Percentiles rank a stretch among this genome's conserved stretches.
phyloP scores from a whole-genome alignment of 495 filamentous ascomycete genomes.

The Hypoxylon lenormandii region DNA sequence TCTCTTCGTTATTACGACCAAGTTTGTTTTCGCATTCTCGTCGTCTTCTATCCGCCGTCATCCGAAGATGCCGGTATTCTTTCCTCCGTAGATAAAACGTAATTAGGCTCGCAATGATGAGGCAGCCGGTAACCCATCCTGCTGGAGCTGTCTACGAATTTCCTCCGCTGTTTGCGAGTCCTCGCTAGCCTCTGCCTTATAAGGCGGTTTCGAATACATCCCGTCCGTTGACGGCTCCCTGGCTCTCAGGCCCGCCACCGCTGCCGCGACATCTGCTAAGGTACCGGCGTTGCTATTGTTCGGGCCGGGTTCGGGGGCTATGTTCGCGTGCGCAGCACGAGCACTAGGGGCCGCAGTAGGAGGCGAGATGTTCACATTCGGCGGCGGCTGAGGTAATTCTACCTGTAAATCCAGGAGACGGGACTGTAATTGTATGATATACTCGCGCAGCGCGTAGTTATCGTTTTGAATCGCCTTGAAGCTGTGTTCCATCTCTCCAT shows the following conservation, averaged over 20 bases:
- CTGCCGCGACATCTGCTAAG: conserved; percentile 50
- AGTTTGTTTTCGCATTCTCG: neutral
- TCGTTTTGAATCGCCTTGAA: conserved; percentile 82
- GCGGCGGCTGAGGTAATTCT: conserved; percentile 84
- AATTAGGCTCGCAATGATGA: conserved; percentile 47
- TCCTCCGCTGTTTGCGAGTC: conserved; percentile 56
- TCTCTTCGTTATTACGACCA: conserved; percentile 2
- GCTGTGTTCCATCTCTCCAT: conserved; percentile 73
- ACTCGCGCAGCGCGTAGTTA: conserved; percentile 89
- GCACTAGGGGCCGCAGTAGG: conserved; percentile 65
- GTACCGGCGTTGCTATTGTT: conserved; percentile 48
- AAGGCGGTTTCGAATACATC: conserved; percentile 40
- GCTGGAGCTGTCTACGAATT: conserved; percentile 55
- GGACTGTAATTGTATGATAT: conserved; percentile 88
- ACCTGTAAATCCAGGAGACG: conserved; percentile 85
- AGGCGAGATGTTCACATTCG: conserved; percentile 57
- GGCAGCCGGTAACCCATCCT: conserved; percentile 47
- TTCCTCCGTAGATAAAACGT: neutral
- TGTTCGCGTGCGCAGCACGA: conserved; percentile 40
- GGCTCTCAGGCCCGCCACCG: conserved; percentile 47
- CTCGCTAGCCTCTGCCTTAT: conserved; percentile 49
- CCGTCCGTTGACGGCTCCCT: conserved; percentile 42
- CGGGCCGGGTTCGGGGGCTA: conserved; percentile 30
- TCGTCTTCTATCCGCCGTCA: neutral
- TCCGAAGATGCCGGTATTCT: neutral